Percentiles rank a stretch among this genome's conserved stretches.
These are phyloP conservation scores for Fusarium sp. DNA, from an alignment of 2,329 filamentous ascomycete genomes.

Conservation along the genomic window DNA sequence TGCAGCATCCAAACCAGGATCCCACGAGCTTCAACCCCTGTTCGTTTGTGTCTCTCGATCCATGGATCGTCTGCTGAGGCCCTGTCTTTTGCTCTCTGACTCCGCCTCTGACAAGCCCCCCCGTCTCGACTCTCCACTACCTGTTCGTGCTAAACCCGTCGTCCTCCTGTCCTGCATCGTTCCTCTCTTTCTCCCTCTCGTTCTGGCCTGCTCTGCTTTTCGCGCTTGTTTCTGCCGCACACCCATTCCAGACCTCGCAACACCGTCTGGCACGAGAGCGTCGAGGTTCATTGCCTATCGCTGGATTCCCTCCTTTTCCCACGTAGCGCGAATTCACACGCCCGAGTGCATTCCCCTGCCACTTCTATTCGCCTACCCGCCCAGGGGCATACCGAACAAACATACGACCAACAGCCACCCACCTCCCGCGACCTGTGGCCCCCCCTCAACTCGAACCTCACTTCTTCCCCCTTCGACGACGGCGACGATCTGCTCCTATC, in stretches of 20 bases:
- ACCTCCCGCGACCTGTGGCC: slow-evolving; percentile 5
- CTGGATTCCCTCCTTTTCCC: slow-evolving; percentile 33
- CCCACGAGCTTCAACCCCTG: slow-evolving; percentile 33
- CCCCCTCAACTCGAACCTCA: slow-evolving; percentile 5
- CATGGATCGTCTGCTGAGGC: slow-evolving; percentile 13
- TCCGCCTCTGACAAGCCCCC: slow-evolving; percentile 35
- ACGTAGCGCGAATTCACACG: slow-evolving; percentile 31
- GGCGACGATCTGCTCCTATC: slow-evolving; percentile 12
- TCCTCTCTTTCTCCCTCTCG: slow-evolving; percentile 32
- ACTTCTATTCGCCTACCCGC: slow-evolving; percentile 26
- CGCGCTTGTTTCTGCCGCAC: slow-evolving; percentile 38
- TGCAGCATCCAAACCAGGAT: slow-evolving; percentile 19
- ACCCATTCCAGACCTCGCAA: slow-evolving; percentile 46
- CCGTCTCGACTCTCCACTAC: slow-evolving; percentile 29
- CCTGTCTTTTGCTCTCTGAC: slow-evolving; percentile 29
- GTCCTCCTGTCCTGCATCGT: slow-evolving; percentile 31
- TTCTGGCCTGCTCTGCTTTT: slow-evolving; percentile 32
- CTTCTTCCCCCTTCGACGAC: slow-evolving; percentile 20
- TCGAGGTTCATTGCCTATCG: slow-evolving; percentile 38
- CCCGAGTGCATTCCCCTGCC: slow-evolving; percentile 27
- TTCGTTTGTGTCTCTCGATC: slow-evolving; percentile 29
- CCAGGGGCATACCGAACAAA: slow-evolving; percentile 29
- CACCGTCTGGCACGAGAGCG: slow-evolving; percentile 48
- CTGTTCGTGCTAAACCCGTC: slow-evolving; percentile 26
- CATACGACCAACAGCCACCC: slow-evolving; percentile 19